Conservation (phyloP, 352 stramenopile genomes). For the Globisporangium nodosum region DNA sequence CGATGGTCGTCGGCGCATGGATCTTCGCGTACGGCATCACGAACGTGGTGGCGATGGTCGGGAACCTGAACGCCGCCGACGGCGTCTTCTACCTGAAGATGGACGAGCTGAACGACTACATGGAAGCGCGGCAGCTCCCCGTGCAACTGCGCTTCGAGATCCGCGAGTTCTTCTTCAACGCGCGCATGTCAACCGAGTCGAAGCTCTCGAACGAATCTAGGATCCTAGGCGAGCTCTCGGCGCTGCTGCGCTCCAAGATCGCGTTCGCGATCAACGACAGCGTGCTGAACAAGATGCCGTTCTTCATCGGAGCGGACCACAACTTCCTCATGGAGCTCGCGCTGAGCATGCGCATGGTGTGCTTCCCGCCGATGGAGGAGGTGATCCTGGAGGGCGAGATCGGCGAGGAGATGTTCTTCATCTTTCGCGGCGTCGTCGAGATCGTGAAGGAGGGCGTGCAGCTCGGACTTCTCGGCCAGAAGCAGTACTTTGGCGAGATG, state of each 20-base stretch:
- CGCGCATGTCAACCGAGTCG: constrained; percentile 54
- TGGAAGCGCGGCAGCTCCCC: constrained; percentile 62
- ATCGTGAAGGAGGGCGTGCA: constrained; percentile 37
- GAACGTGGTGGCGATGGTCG: constrained; percentile 73
- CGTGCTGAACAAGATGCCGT: constrained; percentile 71
- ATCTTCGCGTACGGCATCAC: constrained; percentile 82
- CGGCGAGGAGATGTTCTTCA: constrained; percentile 70
- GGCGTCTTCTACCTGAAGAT: constrained; percentile 63
- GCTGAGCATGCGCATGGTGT: constrained; percentile 74
- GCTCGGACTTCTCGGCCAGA: constrained; percentile 54
- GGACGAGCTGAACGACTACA: constrained; percentile 80
- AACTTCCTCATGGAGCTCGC: constrained; percentile 79
- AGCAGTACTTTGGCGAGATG: constrained; percentile 80
- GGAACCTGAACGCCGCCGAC: constrained; percentile 59
- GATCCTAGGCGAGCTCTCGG: constrained; percentile 60
- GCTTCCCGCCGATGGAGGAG: constrained; percentile 56
- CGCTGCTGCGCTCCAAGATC: constrained; percentile 71
- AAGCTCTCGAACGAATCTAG: constrained; percentile 57
- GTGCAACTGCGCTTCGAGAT: constrained; percentile 67
- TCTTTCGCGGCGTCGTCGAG: constrained; percentile 70
- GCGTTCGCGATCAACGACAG: constrained; percentile 73
- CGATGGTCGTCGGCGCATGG: constrained; percentile 61
- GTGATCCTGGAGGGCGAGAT: constrained; percentile 68
- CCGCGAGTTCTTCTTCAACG: constrained; percentile 76
- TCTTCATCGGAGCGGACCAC: constrained; percentile 65